These are phyloP conservation scores for Cladosporium phlei DNA, from an alignment of 2,329 filamentous ascomycete genomes.

Conservation along the genomic window DNA sequence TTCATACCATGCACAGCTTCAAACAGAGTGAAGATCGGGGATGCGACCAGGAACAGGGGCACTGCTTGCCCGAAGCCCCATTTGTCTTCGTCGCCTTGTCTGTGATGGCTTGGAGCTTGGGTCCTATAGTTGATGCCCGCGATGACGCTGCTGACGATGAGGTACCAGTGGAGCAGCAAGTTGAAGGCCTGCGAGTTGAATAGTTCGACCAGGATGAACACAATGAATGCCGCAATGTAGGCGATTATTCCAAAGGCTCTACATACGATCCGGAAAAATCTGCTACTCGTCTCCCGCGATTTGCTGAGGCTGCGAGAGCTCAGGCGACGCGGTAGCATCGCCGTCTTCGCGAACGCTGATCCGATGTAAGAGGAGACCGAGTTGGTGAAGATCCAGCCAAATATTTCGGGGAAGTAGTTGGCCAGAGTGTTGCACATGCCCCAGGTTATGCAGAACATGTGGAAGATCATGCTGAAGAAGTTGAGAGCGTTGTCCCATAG, in stretches of 20 bases:
- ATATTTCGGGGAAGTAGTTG: not conserved
- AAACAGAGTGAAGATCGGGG: too few relatives aligned
- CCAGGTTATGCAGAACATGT: not conserved
- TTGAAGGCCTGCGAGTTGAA: not conserved
- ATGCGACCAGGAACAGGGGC: conserved; percentile 6
- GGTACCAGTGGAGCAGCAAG: not conserved
- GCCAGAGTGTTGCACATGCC: not conserved
- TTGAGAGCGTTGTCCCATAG: too few relatives aligned
- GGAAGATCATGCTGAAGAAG: not conserved
- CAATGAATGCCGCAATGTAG: not conserved
- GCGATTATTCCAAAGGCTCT: too few relatives aligned
- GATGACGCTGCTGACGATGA: not conserved
- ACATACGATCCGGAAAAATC: too few relatives aligned
- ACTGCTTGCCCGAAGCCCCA: conserved; percentile 13
- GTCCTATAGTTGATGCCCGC: not conserved
- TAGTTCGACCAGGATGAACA: not conserved
- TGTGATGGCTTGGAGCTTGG: not conserved
- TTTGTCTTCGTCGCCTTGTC: conserved; percentile 1
- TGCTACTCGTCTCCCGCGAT: too few relatives aligned
- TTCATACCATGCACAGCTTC: too few relatives aligned
- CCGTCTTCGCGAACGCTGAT: not conserved
- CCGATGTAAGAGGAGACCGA: not conserved
- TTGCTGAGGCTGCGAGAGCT: not conserved
- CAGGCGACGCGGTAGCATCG: not conserved
- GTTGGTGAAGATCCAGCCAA: not conserved